Evolutionary conservation across 441 rosid genomes (phyloP).

Genomic region (Daphne laureola): DNA sequence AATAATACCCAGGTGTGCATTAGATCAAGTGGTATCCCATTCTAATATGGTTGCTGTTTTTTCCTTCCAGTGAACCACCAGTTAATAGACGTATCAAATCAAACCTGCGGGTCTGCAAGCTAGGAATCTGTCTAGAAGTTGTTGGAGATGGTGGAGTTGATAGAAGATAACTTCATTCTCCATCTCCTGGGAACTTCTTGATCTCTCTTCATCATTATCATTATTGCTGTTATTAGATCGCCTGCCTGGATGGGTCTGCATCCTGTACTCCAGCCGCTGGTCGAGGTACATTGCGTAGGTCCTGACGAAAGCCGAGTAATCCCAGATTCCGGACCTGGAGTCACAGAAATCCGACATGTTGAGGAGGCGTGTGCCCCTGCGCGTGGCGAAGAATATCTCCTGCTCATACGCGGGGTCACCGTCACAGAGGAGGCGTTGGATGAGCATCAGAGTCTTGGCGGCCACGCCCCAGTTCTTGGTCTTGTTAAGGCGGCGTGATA

Average conservation of each 20-base stretch:
- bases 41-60: too few species aligned
- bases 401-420: conserved; percentile 78
- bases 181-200: conserved; percentile 28
- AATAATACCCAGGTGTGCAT: too few species aligned
- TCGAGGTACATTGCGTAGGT: conserved; percentile 73
- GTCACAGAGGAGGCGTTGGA: conserved; percentile 58
- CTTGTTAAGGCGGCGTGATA: conserved; percentile 68
- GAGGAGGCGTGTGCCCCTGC: conserved; percentile 76
- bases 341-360: conserved; percentile 83
- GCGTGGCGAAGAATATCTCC: conserved; percentile 82
- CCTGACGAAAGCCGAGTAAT: conserved; percentile 76
- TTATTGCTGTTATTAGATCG: conserved; percentile 16
- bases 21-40: too few species aligned
- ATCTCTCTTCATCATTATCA: conserved; percentile 18
- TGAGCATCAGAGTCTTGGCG: conserved; percentile 55
- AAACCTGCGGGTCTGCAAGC: conserved; percentile 91
- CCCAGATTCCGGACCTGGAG: conserved; percentile 60
- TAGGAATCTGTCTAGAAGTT: conserved; percentile 71
- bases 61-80: too few species aligned
- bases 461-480: conserved; percentile 89
- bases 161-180: conserved; percentile 41
- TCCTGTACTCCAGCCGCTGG: conserved; percentile 64
- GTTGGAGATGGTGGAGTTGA: conserved; percentile 62
- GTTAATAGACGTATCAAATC: background rate
- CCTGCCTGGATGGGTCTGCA: conserved; percentile 56